Percentiles rank a stretch among this genome's conserved stretches.
phyloP scores from a whole-genome alignment of 495 filamentous ascomycete genomes.

The Glonium stellatum region DNA sequence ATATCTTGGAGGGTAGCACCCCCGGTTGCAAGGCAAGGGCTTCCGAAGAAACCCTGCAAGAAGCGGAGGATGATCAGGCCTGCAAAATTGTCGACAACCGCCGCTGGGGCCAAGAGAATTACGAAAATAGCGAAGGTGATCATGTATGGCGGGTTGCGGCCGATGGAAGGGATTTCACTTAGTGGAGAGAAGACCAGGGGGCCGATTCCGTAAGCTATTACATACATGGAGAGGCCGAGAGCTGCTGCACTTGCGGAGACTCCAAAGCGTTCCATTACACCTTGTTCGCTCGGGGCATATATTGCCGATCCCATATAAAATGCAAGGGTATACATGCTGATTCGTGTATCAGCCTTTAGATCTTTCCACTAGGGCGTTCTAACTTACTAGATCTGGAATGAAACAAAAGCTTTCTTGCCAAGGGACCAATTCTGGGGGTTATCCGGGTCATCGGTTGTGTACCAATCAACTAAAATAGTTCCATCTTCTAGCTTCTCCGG shows the following conservation, averaged over 20 bases:
- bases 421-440: conserved; percentile 38
- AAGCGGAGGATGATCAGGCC: conserved; percentile 48
- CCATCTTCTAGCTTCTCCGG: conserved; percentile 33
- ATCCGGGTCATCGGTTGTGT: conserved; percentile 33
- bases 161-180: conserved; percentile 42
- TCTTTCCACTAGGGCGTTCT: neutral
- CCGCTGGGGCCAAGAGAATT: conserved; percentile 44
- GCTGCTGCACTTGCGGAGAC: conserved; percentile 39
- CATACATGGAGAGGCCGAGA: conserved; percentile 48
- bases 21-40: conserved; percentile 47
- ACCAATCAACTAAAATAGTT: conserved; percentile 38
- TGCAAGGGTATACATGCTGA: conserved; percentile 43
- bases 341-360: conserved; percentile 29
- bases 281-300: conserved; percentile 39
- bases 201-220: conserved; percentile 46
- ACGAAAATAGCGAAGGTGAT: conserved; percentile 44
- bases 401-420: conserved; percentile 31
- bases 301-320: conserved; percentile 47
- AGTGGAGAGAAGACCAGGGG: conserved; percentile 44
- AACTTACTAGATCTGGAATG: conserved; percentile 28
- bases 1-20: conserved; percentile 51
- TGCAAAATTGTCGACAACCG: conserved; percentile 43
- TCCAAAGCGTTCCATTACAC: conserved; percentile 40
- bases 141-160: conserved; percentile 44
- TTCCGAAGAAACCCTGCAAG: conserved; percentile 50